Evolutionary conservation across 352 stramenopile species (phyloP).

Genomic region (Phytophthora fragariaefolia): DNA sequence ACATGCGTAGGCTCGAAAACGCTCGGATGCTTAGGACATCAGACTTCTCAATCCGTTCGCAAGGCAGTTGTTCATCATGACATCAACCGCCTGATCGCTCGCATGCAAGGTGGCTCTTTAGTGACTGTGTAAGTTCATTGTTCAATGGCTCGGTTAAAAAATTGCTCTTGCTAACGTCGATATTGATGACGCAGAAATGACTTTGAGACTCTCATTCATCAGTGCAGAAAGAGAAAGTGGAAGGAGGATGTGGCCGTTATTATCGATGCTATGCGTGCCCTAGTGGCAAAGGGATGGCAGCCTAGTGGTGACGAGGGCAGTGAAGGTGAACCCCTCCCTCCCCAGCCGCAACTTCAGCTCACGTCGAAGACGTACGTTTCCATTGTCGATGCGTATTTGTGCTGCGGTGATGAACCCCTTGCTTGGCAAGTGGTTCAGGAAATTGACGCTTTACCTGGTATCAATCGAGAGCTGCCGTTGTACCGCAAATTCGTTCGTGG

Average conservation of each 20-base stretch:
- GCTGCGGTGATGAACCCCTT: conserved; percentile 59
- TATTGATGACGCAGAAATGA: conserved; percentile 57
- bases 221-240: conserved; percentile 86
- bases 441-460: conserved; percentile 45
- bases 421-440: conserved; percentile 68
- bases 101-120: conserved; percentile 48
- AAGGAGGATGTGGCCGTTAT: conserved; percentile 73
- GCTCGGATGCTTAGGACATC: conserved; percentile 62
- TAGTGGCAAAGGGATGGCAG: conserved; percentile 58
- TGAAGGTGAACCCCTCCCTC: conserved; percentile 27
- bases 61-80: conserved; percentile 77
- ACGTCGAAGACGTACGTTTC: conserved; percentile 74
- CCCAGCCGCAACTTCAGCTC: conserved; percentile 64
- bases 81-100: conserved; percentile 63
- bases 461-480: conserved; percentile 51
- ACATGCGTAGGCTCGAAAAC: conserved; percentile 40
- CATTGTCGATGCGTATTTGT: conserved; percentile 81
- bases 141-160: background rate
- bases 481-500: conserved; percentile 82
- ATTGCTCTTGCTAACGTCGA: conserved; percentile 8
- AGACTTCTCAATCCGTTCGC: conserved; percentile 70
- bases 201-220: conserved; percentile 84
- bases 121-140: conserved; percentile 59
- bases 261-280: conserved; percentile 57
- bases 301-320: conserved; percentile 2